phyloP scores from a whole-genome alignment of 768 basidiomycete genomes.

The Chlorophyllum brunneum region DNA sequence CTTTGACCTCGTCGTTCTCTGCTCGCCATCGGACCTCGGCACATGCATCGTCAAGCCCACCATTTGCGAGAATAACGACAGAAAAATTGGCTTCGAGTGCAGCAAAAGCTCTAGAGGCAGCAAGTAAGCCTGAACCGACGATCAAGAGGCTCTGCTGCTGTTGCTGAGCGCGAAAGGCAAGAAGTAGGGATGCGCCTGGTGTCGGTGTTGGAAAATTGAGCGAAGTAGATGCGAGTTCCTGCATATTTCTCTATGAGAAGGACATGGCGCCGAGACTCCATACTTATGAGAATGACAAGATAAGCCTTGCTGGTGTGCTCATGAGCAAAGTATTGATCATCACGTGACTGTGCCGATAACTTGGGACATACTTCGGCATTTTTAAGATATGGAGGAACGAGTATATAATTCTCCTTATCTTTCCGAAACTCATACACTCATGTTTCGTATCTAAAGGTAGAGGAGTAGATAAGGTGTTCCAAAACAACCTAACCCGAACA shows the following conservation, averaged over 20 bases:
- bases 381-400: too few species aligned
- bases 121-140: slow-evolving; percentile 74
- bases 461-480: too few species aligned
- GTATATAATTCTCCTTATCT: too few species aligned
- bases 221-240: not conserved
- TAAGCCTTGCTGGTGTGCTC: not conserved
- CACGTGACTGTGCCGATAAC: slow-evolving; percentile 5
- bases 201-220: slow-evolving; percentile 35
- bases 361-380: not conserved
- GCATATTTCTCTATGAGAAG: slow-evolving; percentile 18
- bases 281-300: not conserved
- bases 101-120: slow-evolving; percentile 79
- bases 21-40: slow-evolving; percentile 71
- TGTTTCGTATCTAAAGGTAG: too few species aligned
- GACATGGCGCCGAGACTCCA: not conserved
- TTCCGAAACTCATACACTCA: too few species aligned
- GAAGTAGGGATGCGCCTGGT: slow-evolving; percentile 70
- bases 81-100: slow-evolving; percentile 75
- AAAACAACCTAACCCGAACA: too few species aligned
- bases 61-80: slow-evolving; percentile 62
- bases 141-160: slow-evolving; percentile 58
- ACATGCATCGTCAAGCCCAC: slow-evolving; percentile 47
- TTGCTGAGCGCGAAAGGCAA: slow-evolving; percentile 64
- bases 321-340: slow-evolving; percentile 4
- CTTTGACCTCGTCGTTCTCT: slow-evolving; percentile 47